Evolutionary conservation across 2,329 filamentous ascomycete species (phyloP).

Genomic region (Xylaria hypoxylon): DNA sequence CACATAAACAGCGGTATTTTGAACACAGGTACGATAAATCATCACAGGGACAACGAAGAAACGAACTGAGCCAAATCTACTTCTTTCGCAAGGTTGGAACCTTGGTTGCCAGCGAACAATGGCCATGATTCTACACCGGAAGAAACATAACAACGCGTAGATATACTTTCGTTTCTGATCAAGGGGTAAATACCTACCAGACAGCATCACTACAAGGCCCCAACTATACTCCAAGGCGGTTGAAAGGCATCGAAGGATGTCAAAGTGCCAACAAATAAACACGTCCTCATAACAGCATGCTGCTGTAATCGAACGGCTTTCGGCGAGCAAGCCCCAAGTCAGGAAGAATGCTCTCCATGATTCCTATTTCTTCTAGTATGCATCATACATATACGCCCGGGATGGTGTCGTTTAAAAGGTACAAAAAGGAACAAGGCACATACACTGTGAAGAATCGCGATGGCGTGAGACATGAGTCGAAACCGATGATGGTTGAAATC

Average conservation of each 20-base stretch:
- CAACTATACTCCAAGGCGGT: neutral
- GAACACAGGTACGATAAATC: neutral
- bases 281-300: slow-evolving; percentile 12
- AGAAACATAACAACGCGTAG: neutral
- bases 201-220: neutral
- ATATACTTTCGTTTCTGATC: neutral
- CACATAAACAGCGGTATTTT: neutral
- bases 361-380: neutral
- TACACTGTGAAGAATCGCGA: slow-evolving; percentile 31
- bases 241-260: slow-evolving; percentile 10
- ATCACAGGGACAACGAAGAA: neutral
- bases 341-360: neutral
- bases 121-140: neutral
- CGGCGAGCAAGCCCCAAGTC: neutral
- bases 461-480: slow-evolving; percentile 16
- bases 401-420: slow-evolving; percentile 22
- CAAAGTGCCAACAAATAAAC: slow-evolving; percentile 14
- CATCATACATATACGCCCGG: slow-evolving; percentile 17
- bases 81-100: neutral
- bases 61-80: neutral
- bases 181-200: neutral
- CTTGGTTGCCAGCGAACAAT: neutral
- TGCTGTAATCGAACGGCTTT: slow-evolving; percentile 20
- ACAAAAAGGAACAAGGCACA: slow-evolving; percentile 22
- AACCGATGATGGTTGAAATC: slow-evolving; percentile 7